Base-by-base conservation (phyloP, 2,329 filamentous ascomycete genomes). In the Fusarium buharicum region DNA sequence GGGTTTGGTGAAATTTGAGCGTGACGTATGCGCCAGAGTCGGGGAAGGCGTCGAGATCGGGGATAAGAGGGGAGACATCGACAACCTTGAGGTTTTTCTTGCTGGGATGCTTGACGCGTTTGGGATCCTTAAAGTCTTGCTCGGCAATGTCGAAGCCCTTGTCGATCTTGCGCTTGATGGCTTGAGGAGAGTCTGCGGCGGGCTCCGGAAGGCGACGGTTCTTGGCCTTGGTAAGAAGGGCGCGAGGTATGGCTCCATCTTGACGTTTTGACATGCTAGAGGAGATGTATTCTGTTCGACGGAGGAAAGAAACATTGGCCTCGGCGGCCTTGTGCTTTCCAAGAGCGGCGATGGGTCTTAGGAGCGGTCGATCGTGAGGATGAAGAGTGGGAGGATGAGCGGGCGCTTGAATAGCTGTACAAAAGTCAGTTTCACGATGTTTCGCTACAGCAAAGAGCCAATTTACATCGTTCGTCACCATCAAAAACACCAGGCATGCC, bases 401-500 rank as follows among this genome's bases (percentile, higher is more conserved):
- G 39, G 91, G 86, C 11, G 92, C 89, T 79, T 94, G 90, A 66
- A 97, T 96, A 56, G 91, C 93, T 95, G 65, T 12, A 5, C 11
- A n/a, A 54, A 5, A 17, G 50, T 70, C 28, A 71, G 39, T 28
- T 55, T 28, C 27, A 14, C 9, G 6, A 49, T 10, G 12, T 36
- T 41, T 16, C 20, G 37, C 36, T 18, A 31, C 16, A 45, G 33
- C 31, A 14, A 36, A 33, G 16, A 52, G 27, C 18, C 7, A 30
- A 46, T 31, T 38, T 83, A 97, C 93, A 92, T 78, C 90, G 90
- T 81, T 98, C 94, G 75, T 98, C 93, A 55, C 93, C 94, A 71
- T 98, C 89, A 72, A 98, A 97, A 54, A 98, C 89, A 27, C 93
- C 93, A 7, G 94, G 94, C 80, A 98, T 92, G 71, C 95, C 95